phyloP scores from a whole-genome alignment of 192 early-diverging fungal species.

The Coemansia aciculifera region DNA sequence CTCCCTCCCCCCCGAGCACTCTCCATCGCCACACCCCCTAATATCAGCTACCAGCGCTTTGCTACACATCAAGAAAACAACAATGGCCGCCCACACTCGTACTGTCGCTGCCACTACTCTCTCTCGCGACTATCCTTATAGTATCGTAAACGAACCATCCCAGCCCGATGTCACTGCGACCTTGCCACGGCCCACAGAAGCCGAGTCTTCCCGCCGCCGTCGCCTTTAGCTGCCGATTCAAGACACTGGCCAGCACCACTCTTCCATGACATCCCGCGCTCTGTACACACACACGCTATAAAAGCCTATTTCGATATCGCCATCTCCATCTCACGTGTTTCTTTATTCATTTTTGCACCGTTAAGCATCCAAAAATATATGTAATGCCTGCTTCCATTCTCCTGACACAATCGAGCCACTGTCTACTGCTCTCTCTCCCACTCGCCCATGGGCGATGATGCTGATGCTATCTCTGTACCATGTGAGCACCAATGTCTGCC shows the following conservation, averaged over 20 bases:
- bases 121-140: neutral
- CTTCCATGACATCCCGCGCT: neutral
- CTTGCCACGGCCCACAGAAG: neutral
- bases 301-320: neutral
- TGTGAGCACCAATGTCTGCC: neutral
- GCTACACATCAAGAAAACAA: neutral
- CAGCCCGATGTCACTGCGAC: neutral
- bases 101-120: neutral
- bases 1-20: neutral
- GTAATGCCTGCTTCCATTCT: neutral
- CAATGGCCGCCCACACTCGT: neutral
- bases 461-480: neutral
- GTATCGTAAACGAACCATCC: neutral
- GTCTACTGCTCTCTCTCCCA: neutral
- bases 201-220: neutral
- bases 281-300: neutral
- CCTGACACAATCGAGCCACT: neutral
- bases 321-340: slow-evolving; percentile 3
- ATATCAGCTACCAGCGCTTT: neutral
- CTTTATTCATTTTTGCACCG: slow-evolving; percentile 3
- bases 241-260: neutral
- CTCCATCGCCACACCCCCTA: neutral
- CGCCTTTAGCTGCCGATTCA: neutral
- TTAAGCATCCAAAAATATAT: neutral
- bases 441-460: neutral